Percentiles rank a stretch among this genome's conserved stretches.
These are phyloP conservation scores for Diaporthe destruens DNA, from an alignment of 2,329 filamentous ascomycete species.

Conservation along the genomic window DNA sequence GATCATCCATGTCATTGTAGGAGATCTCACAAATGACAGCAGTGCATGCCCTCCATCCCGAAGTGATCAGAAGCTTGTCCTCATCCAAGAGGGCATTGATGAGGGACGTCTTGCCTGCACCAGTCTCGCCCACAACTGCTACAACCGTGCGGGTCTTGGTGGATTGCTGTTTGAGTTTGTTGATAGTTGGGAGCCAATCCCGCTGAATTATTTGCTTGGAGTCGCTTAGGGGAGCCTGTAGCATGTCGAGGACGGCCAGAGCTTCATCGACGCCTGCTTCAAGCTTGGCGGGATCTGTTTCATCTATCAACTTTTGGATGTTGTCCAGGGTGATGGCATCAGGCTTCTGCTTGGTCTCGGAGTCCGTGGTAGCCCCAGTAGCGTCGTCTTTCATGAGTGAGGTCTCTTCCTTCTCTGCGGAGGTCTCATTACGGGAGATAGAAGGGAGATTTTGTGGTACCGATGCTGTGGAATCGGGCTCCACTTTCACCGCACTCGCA, in stretches of 20 bases:
- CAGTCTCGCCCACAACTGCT: conserved; percentile 72
- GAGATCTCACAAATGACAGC: conserved; percentile 71
- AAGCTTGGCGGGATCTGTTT: conserved; percentile 25
- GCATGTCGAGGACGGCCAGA: background rate
- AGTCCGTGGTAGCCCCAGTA: background rate
- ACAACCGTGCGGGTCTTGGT: conserved; percentile 59
- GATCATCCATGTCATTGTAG: conserved; percentile 62
- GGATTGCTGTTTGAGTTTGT: conserved; percentile 55
- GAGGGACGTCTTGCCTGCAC: conserved; percentile 71
- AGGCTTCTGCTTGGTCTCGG: background rate
- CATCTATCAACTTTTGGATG: background rate
- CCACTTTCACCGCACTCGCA: background rate
- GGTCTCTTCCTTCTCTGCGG: background rate
- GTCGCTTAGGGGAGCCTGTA: conserved; percentile 37
- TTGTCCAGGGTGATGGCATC: conserved; percentile 10
- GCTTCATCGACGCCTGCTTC: background rate
- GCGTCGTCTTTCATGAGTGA: background rate
- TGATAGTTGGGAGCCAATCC: conserved; percentile 50
- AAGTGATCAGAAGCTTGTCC: conserved; percentile 59
- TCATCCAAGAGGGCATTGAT: conserved; percentile 75
- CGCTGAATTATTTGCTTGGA: conserved; percentile 40
- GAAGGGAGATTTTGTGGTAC: background rate
- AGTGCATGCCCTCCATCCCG: conserved; percentile 72
- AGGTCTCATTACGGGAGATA: background rate
- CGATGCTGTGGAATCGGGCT: background rate